These are phyloP conservation scores for Dissophora ornata DNA, from an alignment of 192 early-diverging fungal species.

Conservation along the genomic window DNA sequence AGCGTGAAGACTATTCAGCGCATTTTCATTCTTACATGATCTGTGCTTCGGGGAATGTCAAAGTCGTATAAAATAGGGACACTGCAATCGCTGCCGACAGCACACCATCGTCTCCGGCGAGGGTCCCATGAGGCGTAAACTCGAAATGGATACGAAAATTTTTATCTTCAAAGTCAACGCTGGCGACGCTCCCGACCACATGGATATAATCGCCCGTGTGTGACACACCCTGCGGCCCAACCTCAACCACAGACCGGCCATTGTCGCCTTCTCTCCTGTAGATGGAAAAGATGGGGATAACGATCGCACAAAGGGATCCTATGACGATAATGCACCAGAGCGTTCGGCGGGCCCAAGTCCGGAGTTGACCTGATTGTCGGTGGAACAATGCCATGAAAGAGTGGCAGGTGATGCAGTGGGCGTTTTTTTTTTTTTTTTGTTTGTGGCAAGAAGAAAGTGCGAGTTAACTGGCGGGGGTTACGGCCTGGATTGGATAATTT, in stretches of 20 bases:
- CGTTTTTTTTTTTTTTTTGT: no score
- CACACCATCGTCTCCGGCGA: constrained; percentile 54
- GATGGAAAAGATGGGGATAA: constrained; percentile 41
- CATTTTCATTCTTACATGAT: constrained; percentile 57
- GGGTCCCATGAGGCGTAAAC: constrained; percentile 56
- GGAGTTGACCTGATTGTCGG: constrained; percentile 23
- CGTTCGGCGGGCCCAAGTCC: constrained; percentile 29
- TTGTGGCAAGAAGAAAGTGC: no score
- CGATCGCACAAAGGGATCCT: constrained; percentile 40
- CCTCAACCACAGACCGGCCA: constrained; percentile 34
- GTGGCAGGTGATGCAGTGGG: no score
- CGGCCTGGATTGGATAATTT: no score
- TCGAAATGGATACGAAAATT: constrained; percentile 58
- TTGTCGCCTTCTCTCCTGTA: constrained; percentile 42
- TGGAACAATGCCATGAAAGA: constrained; percentile 26
- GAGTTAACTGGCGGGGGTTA: no score
- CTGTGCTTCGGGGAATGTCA: constrained; percentile 42
- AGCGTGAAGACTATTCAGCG: no score
- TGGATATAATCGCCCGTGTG: constrained; percentile 52
- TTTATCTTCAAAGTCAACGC: constrained; percentile 61
- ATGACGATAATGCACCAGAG: constrained; percentile 36
- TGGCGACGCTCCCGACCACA: constrained; percentile 50
- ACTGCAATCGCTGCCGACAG: constrained; percentile 27
- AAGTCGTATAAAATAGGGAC: constrained; percentile 42
- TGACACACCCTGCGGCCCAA: constrained; percentile 30